Base-by-base conservation (phyloP, 768 basidiomycete genomes). In the Podaxis pistillaris region DNA sequence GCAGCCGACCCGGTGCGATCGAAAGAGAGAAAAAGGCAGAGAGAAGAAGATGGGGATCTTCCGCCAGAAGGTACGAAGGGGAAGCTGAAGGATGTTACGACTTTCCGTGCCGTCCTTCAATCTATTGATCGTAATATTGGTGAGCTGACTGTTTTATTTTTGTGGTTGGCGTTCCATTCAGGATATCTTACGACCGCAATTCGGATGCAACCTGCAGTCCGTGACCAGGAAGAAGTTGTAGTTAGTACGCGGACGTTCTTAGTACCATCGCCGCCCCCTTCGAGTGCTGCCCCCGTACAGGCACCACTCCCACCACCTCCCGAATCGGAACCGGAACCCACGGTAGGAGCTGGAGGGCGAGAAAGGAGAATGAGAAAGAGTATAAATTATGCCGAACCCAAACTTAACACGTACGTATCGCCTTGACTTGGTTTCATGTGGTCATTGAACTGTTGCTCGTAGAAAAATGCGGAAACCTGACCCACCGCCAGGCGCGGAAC, bases 381-480 rank as follows among this genome's bases (percentile, higher is more conserved):
- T 67, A 78, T 94, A 52, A 94, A 94, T 71, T 94, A 94, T 66
- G 79, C 92, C 0, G 93, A 94, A 70, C 93, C 93, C 11, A 94
- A 93, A 71, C 81, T 94, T 24, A 93, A 94, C 72, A 94, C 91
- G 91, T 91, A 70, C 56, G 87, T 85, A 30, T 38, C 44, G n/a
- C 44, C 33, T 50, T 41, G 11, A 46, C 37, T 62, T 54, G 51
- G 56, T 46, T 56, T 63, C 54, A 66, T 63, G 36, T n/a, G 17
- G 19, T 36, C 17, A 56, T 51, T 24, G 30, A 36, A 11, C n/a
- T 30, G 15, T 24, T 40, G 12, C 24, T 26, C 24, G 49, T 69
- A 93, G 91, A 51, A 94, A 94, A 84, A 93, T 94, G 92, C 88
- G 92, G 50, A 93, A 93, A 74, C 91, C 92, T 9, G 90, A 91